These are phyloP conservation scores for Knoxdaviesia capensis DNA, from an alignment of 2,329 filamentous ascomycete genomes.

Conservation along the genomic window DNA sequence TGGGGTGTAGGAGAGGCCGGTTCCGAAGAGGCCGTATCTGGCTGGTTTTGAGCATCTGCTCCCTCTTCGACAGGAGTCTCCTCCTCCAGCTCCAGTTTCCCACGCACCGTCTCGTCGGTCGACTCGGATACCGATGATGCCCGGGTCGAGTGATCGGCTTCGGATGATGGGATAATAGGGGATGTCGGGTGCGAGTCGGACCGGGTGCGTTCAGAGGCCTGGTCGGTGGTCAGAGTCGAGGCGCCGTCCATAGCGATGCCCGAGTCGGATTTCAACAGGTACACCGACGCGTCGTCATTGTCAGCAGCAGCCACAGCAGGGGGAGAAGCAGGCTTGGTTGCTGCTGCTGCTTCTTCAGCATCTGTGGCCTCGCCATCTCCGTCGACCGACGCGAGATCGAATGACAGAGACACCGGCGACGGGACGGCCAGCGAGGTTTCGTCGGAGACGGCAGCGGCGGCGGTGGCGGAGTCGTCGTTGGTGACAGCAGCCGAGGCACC, in stretches of 20 bases:
- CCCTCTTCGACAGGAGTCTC: slow-evolving; percentile 7
- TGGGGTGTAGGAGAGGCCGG: not conserved
- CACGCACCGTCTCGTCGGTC: slow-evolving; percentile 36
- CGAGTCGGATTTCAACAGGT: slow-evolving; percentile 30
- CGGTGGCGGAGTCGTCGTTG: not conserved
- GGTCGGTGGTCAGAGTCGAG: slow-evolving; percentile 22
- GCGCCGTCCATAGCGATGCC: slow-evolving; percentile 28
- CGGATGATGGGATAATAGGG: slow-evolving; percentile 30
- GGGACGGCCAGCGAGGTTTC: no score
- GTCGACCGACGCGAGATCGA: not conserved
- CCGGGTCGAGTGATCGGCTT: slow-evolving; percentile 37
- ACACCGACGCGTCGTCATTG: slow-evolving; percentile 14
- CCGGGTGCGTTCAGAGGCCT: slow-evolving; percentile 23
- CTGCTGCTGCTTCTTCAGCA: slow-evolving; percentile 7
- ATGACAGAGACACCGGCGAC: no score
- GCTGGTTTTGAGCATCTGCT: slow-evolving; percentile 7
- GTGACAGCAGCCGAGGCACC: not conserved
- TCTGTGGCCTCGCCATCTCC: slow-evolving; percentile 7
- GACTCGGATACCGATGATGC: slow-evolving; percentile 44
- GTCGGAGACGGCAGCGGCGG: not conserved
- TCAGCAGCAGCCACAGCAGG: slow-evolving; percentile 8
- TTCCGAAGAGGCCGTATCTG: slow-evolving; percentile 5
- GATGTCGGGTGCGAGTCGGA: slow-evolving; percentile 38
- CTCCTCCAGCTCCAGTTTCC: slow-evolving; percentile 14
- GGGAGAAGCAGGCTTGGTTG: slow-evolving; percentile 9